Evolutionary conservation across 805 yeast species (phyloP).

Genomic region (Saccharomycopsis sp.): DNA sequence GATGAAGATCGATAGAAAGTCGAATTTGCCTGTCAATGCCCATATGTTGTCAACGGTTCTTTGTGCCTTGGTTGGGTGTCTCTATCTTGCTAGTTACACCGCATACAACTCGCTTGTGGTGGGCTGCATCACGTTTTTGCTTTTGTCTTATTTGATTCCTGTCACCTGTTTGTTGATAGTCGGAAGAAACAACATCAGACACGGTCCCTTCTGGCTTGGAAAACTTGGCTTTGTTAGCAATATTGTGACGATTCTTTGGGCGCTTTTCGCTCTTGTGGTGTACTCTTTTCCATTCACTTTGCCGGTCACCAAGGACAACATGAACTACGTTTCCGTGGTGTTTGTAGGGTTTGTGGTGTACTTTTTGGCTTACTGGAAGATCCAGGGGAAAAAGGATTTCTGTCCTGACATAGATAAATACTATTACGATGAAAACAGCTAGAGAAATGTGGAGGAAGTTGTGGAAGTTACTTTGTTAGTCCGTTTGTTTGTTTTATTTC

Average conservation of each 20-base stretch:
- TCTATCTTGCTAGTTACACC: conserved; percentile 58
- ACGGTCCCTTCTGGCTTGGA: conserved; percentile 67
- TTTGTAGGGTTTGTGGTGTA: conserved; percentile 40
- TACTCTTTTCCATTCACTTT: conserved; percentile 57
- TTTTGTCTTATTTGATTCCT: conserved; percentile 54
- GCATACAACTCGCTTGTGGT: conserved; percentile 62
- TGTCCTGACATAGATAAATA: conserved; percentile 18
- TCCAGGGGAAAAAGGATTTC: conserved; percentile 29
- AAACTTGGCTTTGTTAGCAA: conserved; percentile 46
- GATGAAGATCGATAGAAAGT: conserved; percentile 39
- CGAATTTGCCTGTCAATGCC: conserved; percentile 55
- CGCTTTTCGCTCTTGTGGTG: conserved; percentile 51
- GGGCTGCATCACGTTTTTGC: conserved; percentile 53
- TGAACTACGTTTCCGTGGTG: conserved; percentile 64
- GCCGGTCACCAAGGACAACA: conserved; percentile 54
- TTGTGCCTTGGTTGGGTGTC: conserved; percentile 50
- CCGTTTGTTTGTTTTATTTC: neutral
- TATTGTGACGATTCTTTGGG: conserved; percentile 47
- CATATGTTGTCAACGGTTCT: conserved; percentile 47
- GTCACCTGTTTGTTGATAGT: conserved; percentile 38
- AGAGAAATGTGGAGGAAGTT: neutral
- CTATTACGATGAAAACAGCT: conserved; percentile 18
- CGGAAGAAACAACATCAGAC: conserved; percentile 46
- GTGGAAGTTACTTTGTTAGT: neutral
- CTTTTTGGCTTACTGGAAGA: conserved; percentile 47